Percentiles rank a stretch among this genome's conserved stretches.
These are phyloP conservation scores for Penicillium maclennaniae DNA, from an alignment of 495 filamentous ascomycete species.

Conservation along the genomic window DNA sequence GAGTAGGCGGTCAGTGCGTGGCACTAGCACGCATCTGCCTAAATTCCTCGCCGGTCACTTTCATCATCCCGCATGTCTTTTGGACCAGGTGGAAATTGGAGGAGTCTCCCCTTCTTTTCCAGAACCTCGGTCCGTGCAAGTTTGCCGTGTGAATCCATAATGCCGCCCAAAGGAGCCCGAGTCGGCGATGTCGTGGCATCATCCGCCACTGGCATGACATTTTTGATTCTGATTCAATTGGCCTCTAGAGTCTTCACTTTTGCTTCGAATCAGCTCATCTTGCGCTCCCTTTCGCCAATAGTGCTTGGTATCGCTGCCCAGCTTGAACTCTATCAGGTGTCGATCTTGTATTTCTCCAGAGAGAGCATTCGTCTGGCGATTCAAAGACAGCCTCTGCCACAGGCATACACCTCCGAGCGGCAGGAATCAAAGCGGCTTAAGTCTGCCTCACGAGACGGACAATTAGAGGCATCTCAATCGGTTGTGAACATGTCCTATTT, in stretches of 20 bases:
- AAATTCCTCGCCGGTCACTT: not conserved
- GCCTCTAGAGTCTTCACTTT: slow-evolving; percentile 84
- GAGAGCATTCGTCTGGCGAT: slow-evolving; percentile 83
- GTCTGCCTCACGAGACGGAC: slow-evolving; percentile 5
- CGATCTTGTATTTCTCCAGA: slow-evolving; percentile 84
- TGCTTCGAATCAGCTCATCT: slow-evolving; percentile 78
- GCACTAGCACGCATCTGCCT: not conserved
- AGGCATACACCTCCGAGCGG: slow-evolving; percentile 9
- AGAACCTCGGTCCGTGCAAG: not conserved
- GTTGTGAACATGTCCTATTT: slow-evolving; percentile 87
- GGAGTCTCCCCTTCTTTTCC: not conserved
- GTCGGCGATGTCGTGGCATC: slow-evolving; percentile 27
- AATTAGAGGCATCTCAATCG: slow-evolving; percentile 51
- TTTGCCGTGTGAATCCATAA: not conserved
- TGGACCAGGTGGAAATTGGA: not conserved
- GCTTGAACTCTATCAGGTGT: slow-evolving; percentile 84
- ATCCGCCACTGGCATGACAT: slow-evolving; percentile 68
- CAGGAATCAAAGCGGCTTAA: not conserved
- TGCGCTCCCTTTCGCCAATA: slow-evolving; percentile 80
- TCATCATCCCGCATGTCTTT: not conserved
- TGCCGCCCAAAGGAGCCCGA: slow-evolving; percentile 16
- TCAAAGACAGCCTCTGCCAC: slow-evolving; percentile 63
- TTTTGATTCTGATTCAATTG: slow-evolving; percentile 83
- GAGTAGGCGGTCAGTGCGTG: not conserved
- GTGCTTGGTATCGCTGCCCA: slow-evolving; percentile 81